Evolutionary conservation across 192 early-diverging fungal genomes (phyloP).

Genomic region (Fimicolochytrium jonesii): DNA sequence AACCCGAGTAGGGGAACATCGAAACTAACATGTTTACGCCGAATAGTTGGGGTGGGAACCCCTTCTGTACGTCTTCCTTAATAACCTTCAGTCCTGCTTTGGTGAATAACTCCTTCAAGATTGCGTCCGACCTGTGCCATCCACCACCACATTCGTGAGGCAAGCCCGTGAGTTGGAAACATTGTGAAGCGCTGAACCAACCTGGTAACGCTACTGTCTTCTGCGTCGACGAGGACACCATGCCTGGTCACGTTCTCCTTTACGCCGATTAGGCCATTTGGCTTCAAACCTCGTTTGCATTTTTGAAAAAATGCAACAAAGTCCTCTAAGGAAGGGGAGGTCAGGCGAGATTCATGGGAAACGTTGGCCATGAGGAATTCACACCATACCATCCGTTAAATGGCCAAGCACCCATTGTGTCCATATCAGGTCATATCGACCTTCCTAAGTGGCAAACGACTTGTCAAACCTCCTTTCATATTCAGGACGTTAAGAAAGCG

Average conservation of each 20-base stretch:
- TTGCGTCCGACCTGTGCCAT: slow-evolving; percentile 12
- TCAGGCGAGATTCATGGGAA: too few species aligned
- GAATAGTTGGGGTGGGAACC: slow-evolving; percentile 34
- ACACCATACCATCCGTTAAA: slow-evolving; percentile 72
- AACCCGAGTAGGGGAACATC: too few species aligned
- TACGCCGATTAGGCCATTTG: slow-evolving; percentile 73
- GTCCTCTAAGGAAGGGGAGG: slow-evolving; percentile 68
- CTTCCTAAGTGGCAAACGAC: slow-evolving; percentile 13
- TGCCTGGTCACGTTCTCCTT: slow-evolving; percentile 80
- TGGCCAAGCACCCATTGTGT: slow-evolving; percentile 97
- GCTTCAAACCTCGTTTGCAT: slow-evolving; percentile 65
- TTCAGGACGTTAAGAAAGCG: neutral
- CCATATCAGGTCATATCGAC: slow-evolving; percentile 92
- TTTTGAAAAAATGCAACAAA: slow-evolving; percentile 76
- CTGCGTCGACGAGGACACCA: slow-evolving; percentile 71
- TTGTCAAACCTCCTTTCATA: neutral
- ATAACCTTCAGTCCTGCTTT: slow-evolving; percentile 34
- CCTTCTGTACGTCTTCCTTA: slow-evolving; percentile 33
- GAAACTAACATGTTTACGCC: slow-evolving; percentile 35
- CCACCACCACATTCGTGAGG: neutral
- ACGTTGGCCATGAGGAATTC: too few species aligned
- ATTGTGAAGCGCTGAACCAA: too few species aligned
- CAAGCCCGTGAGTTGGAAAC: too few species aligned
- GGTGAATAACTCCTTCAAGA: slow-evolving; percentile 31
- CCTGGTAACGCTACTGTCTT: slow-evolving; percentile 54